These are phyloP conservation scores for Inga laurina DNA, from an alignment of 306 rosid genomes.

Conservation along the genomic window DNA sequence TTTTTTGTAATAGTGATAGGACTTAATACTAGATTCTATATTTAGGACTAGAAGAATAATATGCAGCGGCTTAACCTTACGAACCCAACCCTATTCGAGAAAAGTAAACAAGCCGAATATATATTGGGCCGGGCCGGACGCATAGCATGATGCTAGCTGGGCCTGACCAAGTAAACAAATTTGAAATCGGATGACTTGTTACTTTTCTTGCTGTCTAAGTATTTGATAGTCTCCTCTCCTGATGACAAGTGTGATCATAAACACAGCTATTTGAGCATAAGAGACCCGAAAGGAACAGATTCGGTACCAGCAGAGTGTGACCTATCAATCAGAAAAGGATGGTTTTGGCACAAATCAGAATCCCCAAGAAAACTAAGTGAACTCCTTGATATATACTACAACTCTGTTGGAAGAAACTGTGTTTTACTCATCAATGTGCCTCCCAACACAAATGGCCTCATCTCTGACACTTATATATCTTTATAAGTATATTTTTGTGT, in stretches of 20 bases:
- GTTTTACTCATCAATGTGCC: constrained; percentile 83
- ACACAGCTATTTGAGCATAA: constrained; percentile 65
- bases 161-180: not conserved
- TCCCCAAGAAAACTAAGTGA: constrained; percentile 73
- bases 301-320: constrained; percentile 95
- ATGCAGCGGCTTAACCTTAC: too few species aligned
- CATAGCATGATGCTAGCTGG: not conserved
- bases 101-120: too few species aligned
- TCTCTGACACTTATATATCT: constrained; percentile 47
- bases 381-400: constrained; percentile 77
- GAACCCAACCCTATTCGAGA: not conserved
- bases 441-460: constrained; percentile 73
- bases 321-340: constrained; percentile 71
- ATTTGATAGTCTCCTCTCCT: not conserved
- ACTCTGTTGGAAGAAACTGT: constrained; percentile 84
- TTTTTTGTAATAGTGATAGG: too few species aligned
- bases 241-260: not conserved
- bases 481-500: too few species aligned
- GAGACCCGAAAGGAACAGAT: constrained; percentile 66
- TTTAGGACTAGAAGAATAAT: too few species aligned
- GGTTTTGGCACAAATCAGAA: constrained; percentile 95
- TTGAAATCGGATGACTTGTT: not conserved
- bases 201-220: not conserved
- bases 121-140: not conserved
- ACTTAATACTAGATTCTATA: too few species aligned